Percentiles rank a stretch among this genome's conserved stretches.
phyloP scores from a whole-genome alignment of 2,329 filamentous ascomycete genomes.

The Fusarium sp. region DNA sequence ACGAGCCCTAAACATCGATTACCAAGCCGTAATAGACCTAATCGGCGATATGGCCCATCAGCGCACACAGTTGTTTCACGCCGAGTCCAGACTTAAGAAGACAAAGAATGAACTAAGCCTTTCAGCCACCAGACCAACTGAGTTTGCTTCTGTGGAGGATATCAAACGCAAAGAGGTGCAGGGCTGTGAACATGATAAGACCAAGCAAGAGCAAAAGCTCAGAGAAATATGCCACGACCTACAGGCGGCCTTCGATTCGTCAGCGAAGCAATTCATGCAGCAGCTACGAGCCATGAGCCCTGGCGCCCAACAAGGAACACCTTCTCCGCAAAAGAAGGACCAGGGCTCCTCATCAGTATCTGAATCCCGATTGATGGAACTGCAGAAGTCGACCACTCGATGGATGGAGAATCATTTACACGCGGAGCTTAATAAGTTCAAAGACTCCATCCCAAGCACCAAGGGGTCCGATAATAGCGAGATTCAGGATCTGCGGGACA shows the following conservation, averaged over 20 bases:
- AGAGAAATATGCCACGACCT: conserved; percentile 16
- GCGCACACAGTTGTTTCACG: conserved; percentile 28
- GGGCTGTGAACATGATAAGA: conserved; percentile 8
- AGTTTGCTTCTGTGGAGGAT: conserved; percentile 37
- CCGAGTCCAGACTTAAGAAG: conserved; percentile 31
- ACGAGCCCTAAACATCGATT: not conserved
- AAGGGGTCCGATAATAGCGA: conserved; percentile 1
- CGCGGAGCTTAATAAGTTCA: conserved; percentile 30
- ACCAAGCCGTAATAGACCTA: conserved; percentile 30
- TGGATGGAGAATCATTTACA: conserved; percentile 13
- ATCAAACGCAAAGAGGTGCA: conserved; percentile 32
- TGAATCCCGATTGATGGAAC: conserved; percentile 7
- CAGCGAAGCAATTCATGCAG: not conserved
- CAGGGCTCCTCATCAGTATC: not conserved
- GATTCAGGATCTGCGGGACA: conserved; percentile 15
- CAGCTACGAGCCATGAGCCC: not conserved
- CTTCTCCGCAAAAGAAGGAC: not conserved
- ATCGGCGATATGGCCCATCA: conserved; percentile 39
- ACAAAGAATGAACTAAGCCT: conserved; percentile 26
- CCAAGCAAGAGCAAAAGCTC: conserved; percentile 10
- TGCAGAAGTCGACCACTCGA: conserved; percentile 4
- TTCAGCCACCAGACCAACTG: conserved; percentile 24
- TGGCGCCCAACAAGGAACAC: not conserved
- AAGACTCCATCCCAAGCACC: not conserved
- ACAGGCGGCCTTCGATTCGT: conserved; percentile 2